Base-by-base conservation (phyloP, 2,329 filamentous ascomycete genomes). In the Beauveria scarabaeidicola region DNA sequence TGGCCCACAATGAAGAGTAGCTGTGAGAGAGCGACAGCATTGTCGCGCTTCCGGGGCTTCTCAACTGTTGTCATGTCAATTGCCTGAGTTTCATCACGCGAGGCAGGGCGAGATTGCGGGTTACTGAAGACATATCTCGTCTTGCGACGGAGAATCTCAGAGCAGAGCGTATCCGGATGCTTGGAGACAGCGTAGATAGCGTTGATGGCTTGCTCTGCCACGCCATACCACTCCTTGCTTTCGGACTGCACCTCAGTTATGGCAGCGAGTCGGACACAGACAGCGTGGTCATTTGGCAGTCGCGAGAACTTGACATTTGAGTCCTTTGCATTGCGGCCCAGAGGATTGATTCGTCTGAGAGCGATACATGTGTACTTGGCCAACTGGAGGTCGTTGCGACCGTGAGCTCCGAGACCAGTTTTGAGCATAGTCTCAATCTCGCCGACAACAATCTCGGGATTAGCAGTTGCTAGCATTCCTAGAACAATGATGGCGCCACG, bases 321-420 rank as follows among this genome's bases (percentile, higher is more conserved):
- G 36, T 89, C 88, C 70, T 91, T 92, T 21, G 85, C 85, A 69
- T 91, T 86, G 53, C 93, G 88, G 15, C 90, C 90, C 2, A 81
- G 86, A 5, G 93, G 90, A 64, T 93, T 95, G 76, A 99, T 96
- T 47, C 94, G 84, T 66, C 90, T 86, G 43, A 99, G 78, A 48
- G 95, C 94, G 67, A 97, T 88, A 72, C 94, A 99, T 0, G 94
- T 97, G 70, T 90, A 99, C 70, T 96, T 94, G 64, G 94, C 93
- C 53, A 99, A 81, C 59, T 91, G 87, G 52, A 97, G 81, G 69
- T 99, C 94, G 36, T 83, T 81, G 66, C 88, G 84, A 46, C 94
- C 95, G 59, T 92, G 81, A 13, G 81, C 75, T 25, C 93, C 93
- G 7, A 99, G 81, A 17, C 94, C 94, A 54, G 96, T 95, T 13